These are phyloP conservation scores for Desmodesmus armatus DNA, from an alignment of 139 green algal species.

Conservation along the genomic window DNA sequence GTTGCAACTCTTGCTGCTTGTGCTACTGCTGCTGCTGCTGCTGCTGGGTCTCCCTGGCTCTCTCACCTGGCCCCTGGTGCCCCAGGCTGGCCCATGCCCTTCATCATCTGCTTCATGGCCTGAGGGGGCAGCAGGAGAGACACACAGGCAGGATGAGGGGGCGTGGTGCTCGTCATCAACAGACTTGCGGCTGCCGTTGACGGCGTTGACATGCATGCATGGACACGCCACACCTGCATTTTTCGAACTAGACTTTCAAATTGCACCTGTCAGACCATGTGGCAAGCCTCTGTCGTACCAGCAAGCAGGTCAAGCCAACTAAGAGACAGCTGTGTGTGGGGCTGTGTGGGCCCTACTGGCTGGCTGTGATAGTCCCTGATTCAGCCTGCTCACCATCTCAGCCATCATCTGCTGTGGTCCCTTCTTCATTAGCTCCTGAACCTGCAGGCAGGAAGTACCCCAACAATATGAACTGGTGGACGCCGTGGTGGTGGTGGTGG, in stretches of 20 bases:
- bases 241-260: neutral
- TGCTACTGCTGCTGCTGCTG: neutral
- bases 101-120: slow-evolving; percentile 75
- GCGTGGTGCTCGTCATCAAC: too few species aligned
- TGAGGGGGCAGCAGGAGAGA: neutral
- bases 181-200: too few species aligned
- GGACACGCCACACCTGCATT: neutral
- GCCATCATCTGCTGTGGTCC: slow-evolving; percentile 71
- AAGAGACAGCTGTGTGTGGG: neutral
- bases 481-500: too few species aligned
- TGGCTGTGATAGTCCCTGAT: neutral
- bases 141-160: too few species aligned
- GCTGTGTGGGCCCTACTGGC: neutral
- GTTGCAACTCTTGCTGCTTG: too few species aligned
- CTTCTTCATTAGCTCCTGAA: slow-evolving; percentile 71
- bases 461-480: too few species aligned
- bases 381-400: slow-evolving; percentile 59
- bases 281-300: neutral
- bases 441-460: too few species aligned
- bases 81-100: slow-evolving; percentile 25
- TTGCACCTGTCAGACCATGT: neutral
- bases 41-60: neutral
- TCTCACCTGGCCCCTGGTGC: slow-evolving; percentile 38
- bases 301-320: neutral
- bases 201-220: too few species aligned